These are phyloP conservation scores for Pseudodiploospora longispora DNA, from an alignment of 2,329 filamentous ascomycete species.

Conservation along the genomic window DNA sequence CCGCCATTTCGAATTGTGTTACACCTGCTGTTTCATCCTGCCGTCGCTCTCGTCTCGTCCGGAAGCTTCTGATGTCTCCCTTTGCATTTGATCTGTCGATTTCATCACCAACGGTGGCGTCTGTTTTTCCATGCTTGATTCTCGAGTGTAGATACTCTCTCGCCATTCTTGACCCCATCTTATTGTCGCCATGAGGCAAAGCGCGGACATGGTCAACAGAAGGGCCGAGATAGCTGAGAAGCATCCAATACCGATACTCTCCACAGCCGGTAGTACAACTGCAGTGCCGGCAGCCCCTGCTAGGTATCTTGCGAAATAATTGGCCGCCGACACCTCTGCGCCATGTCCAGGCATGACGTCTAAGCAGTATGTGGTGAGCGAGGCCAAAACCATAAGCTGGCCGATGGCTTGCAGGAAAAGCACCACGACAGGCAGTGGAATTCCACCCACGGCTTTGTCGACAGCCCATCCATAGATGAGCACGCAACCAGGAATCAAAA, in stretches of 20 bases:
- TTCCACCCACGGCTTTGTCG: slow-evolving; percentile 41
- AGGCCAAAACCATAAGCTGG: slow-evolving; percentile 68
- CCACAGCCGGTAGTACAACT: slow-evolving; percentile 64
- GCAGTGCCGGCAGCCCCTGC: slow-evolving; percentile 66
- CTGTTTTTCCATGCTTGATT: neutral
- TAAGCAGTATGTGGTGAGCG: slow-evolving; percentile 71
- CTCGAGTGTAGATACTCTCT: slow-evolving; percentile 22
- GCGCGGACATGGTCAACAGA: slow-evolving; percentile 28
- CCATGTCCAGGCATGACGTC: slow-evolving; percentile 66
- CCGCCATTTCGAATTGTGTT: no score
- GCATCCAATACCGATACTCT: slow-evolving; percentile 71
- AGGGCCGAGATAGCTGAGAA: slow-evolving; percentile 57
- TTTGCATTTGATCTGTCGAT: no score
- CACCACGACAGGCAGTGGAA: slow-evolving; percentile 57
- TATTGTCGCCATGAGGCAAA: slow-evolving; percentile 29
- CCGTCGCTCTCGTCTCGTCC: no score
- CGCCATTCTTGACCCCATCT: slow-evolving; percentile 33
- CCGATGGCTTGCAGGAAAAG: slow-evolving; percentile 70
- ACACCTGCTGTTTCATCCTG: no score
- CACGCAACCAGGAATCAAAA: slow-evolving; percentile 53
- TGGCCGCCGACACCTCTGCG: slow-evolving; percentile 70
- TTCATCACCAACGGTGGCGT: no score
- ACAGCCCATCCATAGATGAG: slow-evolving; percentile 52
- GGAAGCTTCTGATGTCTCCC: no score
- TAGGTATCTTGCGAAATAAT: slow-evolving; percentile 70